These are phyloP conservation scores for Vachellia collinsii DNA, from an alignment of 306 rosid species.

Conservation along the genomic window DNA sequence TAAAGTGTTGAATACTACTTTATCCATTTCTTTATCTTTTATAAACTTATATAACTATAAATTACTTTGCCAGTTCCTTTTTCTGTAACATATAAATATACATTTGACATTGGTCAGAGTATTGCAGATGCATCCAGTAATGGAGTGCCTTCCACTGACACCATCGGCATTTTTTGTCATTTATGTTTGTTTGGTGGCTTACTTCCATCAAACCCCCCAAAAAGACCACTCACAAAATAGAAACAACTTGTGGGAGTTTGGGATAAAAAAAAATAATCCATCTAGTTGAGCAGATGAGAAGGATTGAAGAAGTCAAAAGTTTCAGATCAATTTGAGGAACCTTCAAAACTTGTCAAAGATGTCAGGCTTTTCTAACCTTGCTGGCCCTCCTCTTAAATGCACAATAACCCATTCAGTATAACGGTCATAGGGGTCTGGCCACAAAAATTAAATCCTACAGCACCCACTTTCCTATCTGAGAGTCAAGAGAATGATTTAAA, in stretches of 20 bases:
- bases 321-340: conserved; percentile 27
- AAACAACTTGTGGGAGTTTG: conserved; percentile 31
- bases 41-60: not conserved
- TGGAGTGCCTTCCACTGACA: conserved; percentile 29
- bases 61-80: not conserved
- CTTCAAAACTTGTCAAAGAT: conserved; percentile 42
- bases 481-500: not conserved
- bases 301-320: conserved; percentile 46
- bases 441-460: conserved; percentile 1
- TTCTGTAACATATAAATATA: not conserved
- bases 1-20: too few relatives aligned
- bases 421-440: not conserved
- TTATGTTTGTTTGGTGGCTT: conserved; percentile 49
- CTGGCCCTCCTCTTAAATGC: conserved; percentile 25
- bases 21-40: not conserved
- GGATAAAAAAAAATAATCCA: not conserved
- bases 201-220: conserved; percentile 33
- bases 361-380: conserved; percentile 39
- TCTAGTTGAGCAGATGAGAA: conserved; percentile 21
- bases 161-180: conserved; percentile 40
- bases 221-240: conserved; percentile 21
- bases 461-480: not conserved
- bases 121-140: conserved; percentile 35
- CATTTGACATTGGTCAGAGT: conserved; percentile 19
- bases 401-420: not conserved